phyloP scores from a whole-genome alignment of 2,329 filamentous ascomycete species.

The Colletotrichum brevisporum region DNA sequence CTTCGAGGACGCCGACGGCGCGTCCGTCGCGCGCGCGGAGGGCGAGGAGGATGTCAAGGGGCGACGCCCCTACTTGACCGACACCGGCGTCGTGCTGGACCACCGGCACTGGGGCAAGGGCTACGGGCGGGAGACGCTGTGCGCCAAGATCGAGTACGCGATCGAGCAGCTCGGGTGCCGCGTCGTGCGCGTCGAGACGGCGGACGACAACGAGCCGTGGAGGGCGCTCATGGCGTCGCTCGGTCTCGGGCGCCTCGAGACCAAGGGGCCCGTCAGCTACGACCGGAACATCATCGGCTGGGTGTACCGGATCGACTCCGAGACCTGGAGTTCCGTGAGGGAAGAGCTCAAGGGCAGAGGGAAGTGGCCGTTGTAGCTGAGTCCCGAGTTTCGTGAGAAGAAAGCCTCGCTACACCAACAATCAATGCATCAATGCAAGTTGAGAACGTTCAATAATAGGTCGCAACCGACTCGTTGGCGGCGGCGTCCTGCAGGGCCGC shows the following conservation, averaged over 20 bases:
- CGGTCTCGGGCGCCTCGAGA: conserved; percentile 29
- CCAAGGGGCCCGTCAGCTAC: conserved; percentile 26
- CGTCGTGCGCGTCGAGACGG: conserved; percentile 43
- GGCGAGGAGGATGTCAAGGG: not conserved
- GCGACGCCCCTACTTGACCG: conserved; percentile 27
- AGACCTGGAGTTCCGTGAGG: conserved; percentile 1
- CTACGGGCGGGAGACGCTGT: conserved; percentile 43
- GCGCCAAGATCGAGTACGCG: conserved; percentile 43
- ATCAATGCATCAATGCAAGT: too few relatives aligned
- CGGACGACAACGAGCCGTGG: conserved; percentile 35
- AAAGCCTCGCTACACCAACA: too few relatives aligned
- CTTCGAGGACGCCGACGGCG: conserved; percentile 21
- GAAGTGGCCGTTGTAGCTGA: conserved; percentile 17
- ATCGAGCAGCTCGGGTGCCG: conserved; percentile 40
- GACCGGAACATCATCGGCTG: conserved; percentile 17
- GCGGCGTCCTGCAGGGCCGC: too few relatives aligned
- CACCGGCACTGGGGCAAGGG: conserved; percentile 42
- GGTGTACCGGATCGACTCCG: conserved; percentile 14
- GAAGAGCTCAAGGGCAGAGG: not conserved
- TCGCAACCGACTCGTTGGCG: too few relatives aligned
- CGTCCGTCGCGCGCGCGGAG: conserved; percentile 1
- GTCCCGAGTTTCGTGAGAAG: too few relatives aligned
- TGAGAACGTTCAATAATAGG: too few relatives aligned
- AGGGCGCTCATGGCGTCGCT: conserved; percentile 35
- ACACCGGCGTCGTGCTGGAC: conserved; percentile 44